These are phyloP conservation scores for Vaucheria bursata DNA, from an alignment of 352 stramenopile genomes.

Conservation along the genomic window DNA sequence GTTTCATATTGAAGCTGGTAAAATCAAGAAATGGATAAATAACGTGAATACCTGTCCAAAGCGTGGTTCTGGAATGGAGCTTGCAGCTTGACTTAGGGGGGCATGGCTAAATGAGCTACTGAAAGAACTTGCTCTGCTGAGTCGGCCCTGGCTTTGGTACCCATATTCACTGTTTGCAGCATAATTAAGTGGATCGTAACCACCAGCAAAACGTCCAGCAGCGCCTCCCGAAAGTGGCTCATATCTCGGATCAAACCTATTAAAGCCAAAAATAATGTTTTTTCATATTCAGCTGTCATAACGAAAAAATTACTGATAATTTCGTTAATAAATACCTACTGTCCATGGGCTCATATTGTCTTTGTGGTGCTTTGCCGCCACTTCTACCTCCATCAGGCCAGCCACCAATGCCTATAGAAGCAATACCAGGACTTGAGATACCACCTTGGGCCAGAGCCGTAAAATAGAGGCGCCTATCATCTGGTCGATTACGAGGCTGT, in stretches of 20 bases:
- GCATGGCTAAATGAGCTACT: slow-evolving; percentile 2
- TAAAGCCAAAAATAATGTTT: not conserved
- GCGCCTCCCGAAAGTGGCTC: not conserved
- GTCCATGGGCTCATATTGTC: slow-evolving; percentile 9
- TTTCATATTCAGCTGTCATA: not conserved
- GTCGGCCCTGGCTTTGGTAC: slow-evolving; percentile 3
- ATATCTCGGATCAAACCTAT: slow-evolving; percentile 2
- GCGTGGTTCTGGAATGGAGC: not conserved
- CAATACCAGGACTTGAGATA: not conserved
- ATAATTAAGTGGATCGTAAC: not conserved
- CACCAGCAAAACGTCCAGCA: not conserved
- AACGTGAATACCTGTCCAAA: not conserved
- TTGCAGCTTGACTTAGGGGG: not conserved
- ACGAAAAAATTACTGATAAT: not conserved
- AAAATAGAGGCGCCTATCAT: slow-evolving; percentile 42
- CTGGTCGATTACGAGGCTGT: slow-evolving; percentile 34
- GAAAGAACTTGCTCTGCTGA: not conserved
- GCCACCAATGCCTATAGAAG: not conserved
- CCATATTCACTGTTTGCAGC: not conserved
- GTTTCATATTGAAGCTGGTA: not conserved
- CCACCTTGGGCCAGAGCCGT: slow-evolving; percentile 32
- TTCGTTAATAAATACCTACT: not conserved
- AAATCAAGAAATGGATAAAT: not conserved
- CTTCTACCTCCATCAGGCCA: not conserved
- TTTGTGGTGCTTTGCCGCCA: not conserved